Evolutionary conservation across 768 basidiomycete species (phyloP).

Genomic region (Butyriboletus loyo): DNA sequence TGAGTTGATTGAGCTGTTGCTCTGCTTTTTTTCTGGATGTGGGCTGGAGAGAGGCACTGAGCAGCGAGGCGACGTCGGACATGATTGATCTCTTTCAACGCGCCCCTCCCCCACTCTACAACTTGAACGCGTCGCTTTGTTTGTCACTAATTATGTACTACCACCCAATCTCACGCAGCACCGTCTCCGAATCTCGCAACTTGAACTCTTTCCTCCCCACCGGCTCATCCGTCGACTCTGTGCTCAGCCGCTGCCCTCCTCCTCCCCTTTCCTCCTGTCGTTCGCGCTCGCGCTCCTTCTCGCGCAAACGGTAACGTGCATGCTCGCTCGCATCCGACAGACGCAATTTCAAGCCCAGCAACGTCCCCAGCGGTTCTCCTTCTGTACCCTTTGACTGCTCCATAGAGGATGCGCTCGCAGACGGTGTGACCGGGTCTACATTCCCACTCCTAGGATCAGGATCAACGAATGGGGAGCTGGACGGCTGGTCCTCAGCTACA

Average conservation of each 20-base stretch:
- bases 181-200: slow-evolving; percentile 20
- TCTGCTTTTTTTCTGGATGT: slow-evolving; percentile 78
- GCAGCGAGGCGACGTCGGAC: slow-evolving; percentile 66
- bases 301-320: slow-evolving; percentile 18
- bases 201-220: slow-evolving; percentile 4
- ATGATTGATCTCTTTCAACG: slow-evolving; percentile 32
- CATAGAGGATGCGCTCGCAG: neutral
- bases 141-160: slow-evolving; percentile 8
- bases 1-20: slow-evolving; percentile 62
- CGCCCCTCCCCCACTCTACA: neutral
- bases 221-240: neutral
- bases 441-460: neutral
- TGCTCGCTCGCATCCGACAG: slow-evolving; percentile 26
- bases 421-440: neutral
- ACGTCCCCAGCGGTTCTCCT: neutral
- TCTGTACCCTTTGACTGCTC: neutral
- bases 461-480: neutral
- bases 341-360: slow-evolving; percentile 18
- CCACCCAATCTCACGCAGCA: slow-evolving; percentile 22
- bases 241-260: neutral
- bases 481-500: neutral
- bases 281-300: slow-evolving; percentile 18
- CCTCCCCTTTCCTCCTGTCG: neutral
- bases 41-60: slow-evolving; percentile 70
- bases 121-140: slow-evolving; percentile 5